phyloP scores from a whole-genome alignment of 73 alveolate genomes.

The Paramecium primaurelia region DNA sequence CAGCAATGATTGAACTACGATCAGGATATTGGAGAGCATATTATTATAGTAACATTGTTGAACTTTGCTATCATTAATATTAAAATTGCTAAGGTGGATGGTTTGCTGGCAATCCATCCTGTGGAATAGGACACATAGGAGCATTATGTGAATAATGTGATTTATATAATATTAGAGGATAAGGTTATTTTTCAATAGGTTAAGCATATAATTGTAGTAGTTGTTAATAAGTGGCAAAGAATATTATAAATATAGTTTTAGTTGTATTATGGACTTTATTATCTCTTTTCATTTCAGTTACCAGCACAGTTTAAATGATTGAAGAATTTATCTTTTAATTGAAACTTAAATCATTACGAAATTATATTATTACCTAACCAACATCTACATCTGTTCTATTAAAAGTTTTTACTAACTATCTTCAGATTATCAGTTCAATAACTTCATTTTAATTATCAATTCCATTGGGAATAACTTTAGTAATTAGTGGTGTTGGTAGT shows the following conservation, averaged over 20 bases:
- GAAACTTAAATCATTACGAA: background rate
- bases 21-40: constrained; percentile 23
- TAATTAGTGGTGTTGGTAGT: background rate
- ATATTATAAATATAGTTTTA: background rate
- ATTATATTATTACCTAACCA: background rate
- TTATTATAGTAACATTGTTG: background rate
- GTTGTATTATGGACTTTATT: background rate
- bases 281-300: background rate
- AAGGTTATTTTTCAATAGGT: background rate
- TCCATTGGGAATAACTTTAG: background rate
- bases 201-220: background rate
- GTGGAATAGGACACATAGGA: background rate
- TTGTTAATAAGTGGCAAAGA: background rate
- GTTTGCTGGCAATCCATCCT: background rate
- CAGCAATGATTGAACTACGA: background rate
- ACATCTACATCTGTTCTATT: background rate
- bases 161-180: background rate
- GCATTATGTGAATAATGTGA: constrained; percentile 2
- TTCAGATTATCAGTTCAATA: background rate
- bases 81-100: constrained; percentile 7
- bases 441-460: background rate
- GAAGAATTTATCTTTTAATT: background rate
- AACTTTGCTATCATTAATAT: background rate
- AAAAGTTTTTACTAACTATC: background rate
- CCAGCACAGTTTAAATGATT: background rate